A percentile compares a stretch with the other conserved stretches of the same genome.
Evolutionary conservation across 768 basidiomycete species (phyloP).

Genomic region (Tephrocybe sp.): DNA sequence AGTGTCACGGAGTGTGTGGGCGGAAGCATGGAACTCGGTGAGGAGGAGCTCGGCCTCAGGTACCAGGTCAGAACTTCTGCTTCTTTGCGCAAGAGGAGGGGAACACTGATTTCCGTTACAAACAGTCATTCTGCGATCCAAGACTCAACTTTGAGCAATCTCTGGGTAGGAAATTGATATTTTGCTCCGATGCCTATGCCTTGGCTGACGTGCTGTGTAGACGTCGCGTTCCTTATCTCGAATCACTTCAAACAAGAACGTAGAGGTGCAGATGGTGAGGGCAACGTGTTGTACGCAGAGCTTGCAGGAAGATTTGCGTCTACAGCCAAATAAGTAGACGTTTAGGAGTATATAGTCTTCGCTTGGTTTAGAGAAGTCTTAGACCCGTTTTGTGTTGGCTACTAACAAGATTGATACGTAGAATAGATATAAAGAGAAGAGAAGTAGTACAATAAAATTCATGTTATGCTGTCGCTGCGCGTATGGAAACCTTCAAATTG

Average conservation of each 20-base stretch:
- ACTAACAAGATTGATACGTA: no score
- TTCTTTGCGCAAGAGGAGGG: not conserved
- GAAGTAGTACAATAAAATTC: no score
- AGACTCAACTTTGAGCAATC: constrained; percentile 93
- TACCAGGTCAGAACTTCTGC: constrained; percentile 63
- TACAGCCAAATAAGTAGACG: not conserved
- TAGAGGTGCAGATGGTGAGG: constrained; percentile 29
- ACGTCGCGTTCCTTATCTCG: constrained; percentile 85
- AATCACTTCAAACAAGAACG: constrained; percentile 77
- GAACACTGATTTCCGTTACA: not conserved
- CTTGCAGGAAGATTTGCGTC: constrained; percentile 27
- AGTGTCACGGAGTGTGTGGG: constrained; percentile 97
- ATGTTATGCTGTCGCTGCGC: no score
- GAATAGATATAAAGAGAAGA: no score
- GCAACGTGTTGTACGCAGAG: constrained; percentile 36
- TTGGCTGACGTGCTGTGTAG: constrained; percentile 31
- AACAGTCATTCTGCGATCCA: constrained; percentile 92
- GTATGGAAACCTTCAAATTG: no score
- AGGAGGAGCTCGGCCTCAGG: constrained; percentile 85
- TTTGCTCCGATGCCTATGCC: not conserved
- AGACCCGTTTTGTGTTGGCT: no score
- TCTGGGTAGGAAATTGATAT: constrained; percentile 57
- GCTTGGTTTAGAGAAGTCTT: no score
- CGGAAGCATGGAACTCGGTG: constrained; percentile 91
- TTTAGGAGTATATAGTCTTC: no score